Conservation (phyloP, 352 stramenopile species). For the Pythium brassicae region DNA sequence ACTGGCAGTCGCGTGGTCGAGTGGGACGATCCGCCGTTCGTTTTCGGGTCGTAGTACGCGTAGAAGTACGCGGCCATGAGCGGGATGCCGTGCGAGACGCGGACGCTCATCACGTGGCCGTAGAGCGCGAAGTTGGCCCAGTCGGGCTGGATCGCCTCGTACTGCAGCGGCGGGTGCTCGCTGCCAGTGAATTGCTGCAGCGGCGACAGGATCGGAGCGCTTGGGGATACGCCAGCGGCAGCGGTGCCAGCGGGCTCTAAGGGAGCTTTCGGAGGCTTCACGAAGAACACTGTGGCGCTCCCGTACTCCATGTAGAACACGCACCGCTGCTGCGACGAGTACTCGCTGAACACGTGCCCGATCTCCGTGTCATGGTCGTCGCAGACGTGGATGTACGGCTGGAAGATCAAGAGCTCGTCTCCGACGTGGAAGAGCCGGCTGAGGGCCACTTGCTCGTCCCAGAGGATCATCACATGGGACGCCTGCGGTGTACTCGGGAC, state of each 20-base stretch:
- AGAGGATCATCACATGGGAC: constrained; percentile 55
- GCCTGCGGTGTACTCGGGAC: constrained; percentile 12
- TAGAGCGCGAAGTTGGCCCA: constrained; percentile 55
- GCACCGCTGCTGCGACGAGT: constrained; percentile 42
- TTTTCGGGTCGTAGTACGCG: constrained; percentile 64
- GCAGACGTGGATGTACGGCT: constrained; percentile 60
- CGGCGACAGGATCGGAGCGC: background rate
- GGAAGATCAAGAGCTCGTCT: constrained; percentile 49
- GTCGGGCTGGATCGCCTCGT: constrained; percentile 26
- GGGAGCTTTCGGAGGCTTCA: background rate
- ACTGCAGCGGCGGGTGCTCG: constrained; percentile 18
- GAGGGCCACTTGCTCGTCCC: constrained; percentile 65
- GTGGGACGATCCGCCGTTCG: constrained; percentile 14
- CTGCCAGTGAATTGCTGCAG: constrained; percentile 6
- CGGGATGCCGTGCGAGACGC: constrained; percentile 53
- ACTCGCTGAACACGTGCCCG: constrained; percentile 49
- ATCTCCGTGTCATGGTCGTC: constrained; percentile 41
- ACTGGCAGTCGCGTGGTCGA: background rate
- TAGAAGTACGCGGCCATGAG: constrained; percentile 68
- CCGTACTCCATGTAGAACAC: constrained; percentile 66
- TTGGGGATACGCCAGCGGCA: background rate
- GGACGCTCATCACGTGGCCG: constrained; percentile 41
- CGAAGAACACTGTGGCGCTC: constrained; percentile 49
- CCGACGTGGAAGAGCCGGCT: constrained; percentile 56
- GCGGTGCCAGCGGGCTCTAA: background rate